Evolutionary conservation across 257 asterid species (phyloP).

Genomic region (Avicennia marina): DNA sequence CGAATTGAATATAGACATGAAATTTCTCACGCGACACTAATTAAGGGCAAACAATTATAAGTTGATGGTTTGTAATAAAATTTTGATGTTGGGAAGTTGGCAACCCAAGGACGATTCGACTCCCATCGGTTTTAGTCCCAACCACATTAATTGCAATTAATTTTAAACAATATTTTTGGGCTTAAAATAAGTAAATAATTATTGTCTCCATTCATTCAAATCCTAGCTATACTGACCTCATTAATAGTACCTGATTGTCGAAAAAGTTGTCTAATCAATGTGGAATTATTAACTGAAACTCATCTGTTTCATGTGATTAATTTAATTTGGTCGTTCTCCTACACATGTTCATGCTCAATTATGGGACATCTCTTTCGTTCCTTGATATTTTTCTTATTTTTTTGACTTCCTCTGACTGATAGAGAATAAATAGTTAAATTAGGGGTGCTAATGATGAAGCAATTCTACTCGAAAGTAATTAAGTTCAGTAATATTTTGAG

Average conservation of each 20-base stretch:
- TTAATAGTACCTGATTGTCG: slow-evolving; percentile 43
- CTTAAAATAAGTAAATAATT: slow-evolving; percentile 1
- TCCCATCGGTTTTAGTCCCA: slow-evolving; percentile 9
- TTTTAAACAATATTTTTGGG: no score
- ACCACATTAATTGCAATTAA: slow-evolving; percentile 11
- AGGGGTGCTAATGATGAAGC: no score
- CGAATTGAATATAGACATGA: no score
- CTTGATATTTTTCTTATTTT: no score
- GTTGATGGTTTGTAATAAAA: slow-evolving; percentile 21
- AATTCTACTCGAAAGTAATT: no score
- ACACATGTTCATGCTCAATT: neutral
- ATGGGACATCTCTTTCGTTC: neutral
- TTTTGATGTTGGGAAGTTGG: slow-evolving; percentile 11
- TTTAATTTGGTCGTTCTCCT: neutral
- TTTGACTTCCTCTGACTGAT: no score
- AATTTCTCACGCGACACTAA: neutral
- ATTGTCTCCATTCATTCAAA: slow-evolving; percentile 18
- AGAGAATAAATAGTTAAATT: no score
- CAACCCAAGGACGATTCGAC: slow-evolving; percentile 34
- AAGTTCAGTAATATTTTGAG: no score
- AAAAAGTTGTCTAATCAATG: slow-evolving; percentile 26
- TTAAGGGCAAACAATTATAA: neutral
- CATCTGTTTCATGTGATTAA: no score
- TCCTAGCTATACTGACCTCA: slow-evolving; percentile 26
- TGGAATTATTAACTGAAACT: slow-evolving; percentile 18